A percentile compares a stretch with the other conserved stretches of the same genome.
Conservation (phyloP, 768 basidiomycete genomes). For the Russula compacta region DNA sequence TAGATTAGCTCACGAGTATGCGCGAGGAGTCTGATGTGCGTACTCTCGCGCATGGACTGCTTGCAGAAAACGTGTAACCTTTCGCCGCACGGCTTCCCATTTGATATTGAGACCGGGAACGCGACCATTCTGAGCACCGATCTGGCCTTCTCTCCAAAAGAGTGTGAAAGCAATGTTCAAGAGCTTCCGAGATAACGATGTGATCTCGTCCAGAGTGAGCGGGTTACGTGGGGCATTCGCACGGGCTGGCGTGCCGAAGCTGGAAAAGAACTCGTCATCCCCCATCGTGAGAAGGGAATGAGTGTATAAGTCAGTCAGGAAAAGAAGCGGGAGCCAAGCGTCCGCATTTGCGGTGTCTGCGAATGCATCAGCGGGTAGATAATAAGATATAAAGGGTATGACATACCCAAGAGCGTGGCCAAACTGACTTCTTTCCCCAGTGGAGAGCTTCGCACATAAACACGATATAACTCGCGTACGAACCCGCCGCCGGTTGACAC, state of each 20-base stretch:
- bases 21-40: slow-evolving; percentile 24
- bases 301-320: slow-evolving; percentile 74
- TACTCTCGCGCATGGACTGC: slow-evolving; percentile 87
- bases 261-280: slow-evolving; percentile 92
- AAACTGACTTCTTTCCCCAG: slow-evolving; percentile 50
- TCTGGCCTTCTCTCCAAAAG: slow-evolving; percentile 52
- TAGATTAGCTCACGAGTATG: background rate
- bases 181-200: slow-evolving; percentile 63
- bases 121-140: slow-evolving; percentile 32
- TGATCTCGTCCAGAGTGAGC: slow-evolving; percentile 72
- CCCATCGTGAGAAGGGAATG: slow-evolving; percentile 85
- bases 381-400: background rate
- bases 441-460: slow-evolving; percentile 48
- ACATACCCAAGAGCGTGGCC: slow-evolving; percentile 33
- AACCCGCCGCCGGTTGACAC: slow-evolving; percentile 49
- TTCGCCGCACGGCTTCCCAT: slow-evolving; percentile 67
- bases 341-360: slow-evolving; percentile 37
- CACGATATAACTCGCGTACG: slow-evolving; percentile 67
- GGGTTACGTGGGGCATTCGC: slow-evolving; percentile 49
- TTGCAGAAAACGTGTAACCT: slow-evolving; percentile 68
- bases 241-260: slow-evolving; percentile 19
- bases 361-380: background rate
- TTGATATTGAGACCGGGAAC: slow-evolving; percentile 35
- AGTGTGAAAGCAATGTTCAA: slow-evolving; percentile 79
- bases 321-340: slow-evolving; percentile 62